Evolutionary conservation across 768 basidiomycete genomes (phyloP).

Genomic region (Mycena alexandri): DNA sequence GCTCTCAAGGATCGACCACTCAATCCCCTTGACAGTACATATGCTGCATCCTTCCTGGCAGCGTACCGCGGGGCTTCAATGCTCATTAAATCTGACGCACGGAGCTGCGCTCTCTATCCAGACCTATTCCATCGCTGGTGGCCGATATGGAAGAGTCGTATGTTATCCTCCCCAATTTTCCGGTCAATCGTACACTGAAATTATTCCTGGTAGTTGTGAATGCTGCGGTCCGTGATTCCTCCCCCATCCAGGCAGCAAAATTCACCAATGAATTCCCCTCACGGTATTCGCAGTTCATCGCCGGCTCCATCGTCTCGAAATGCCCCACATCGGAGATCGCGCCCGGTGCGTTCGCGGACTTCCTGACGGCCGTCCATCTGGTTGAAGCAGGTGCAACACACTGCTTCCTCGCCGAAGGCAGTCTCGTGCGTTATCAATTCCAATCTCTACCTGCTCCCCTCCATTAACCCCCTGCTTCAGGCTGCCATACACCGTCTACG

Average conservation of each 20-base stretch:
- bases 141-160: constrained; percentile 55
- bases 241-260: not conserved
- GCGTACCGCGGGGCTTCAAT: constrained; percentile 59
- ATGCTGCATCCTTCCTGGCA: constrained; percentile 62
- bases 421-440: constrained; percentile 15
- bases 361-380: constrained; percentile 58
- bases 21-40: constrained; percentile 59
- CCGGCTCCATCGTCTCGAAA: constrained; percentile 55
- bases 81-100: constrained; percentile 13
- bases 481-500: constrained; percentile 18
- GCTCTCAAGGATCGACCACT: constrained; percentile 58
- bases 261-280: not conserved
- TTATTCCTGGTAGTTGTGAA: constrained; percentile 5
- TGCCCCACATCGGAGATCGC: constrained; percentile 57
- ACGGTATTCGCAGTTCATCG: constrained; percentile 48
- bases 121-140: constrained; percentile 58
- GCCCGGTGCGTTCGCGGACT: constrained; percentile 54
- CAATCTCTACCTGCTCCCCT: not conserved
- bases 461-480: not conserved
- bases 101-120: constrained; percentile 53
- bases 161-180: not conserved
- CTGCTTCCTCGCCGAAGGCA: constrained; percentile 19
- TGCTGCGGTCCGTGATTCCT: constrained; percentile 10
- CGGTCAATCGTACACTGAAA: not conserved
- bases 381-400: constrained; percentile 52